phyloP scores from a whole-genome alignment of 106 monocot genomes.

The Phalaenopsis equestris region DNA sequence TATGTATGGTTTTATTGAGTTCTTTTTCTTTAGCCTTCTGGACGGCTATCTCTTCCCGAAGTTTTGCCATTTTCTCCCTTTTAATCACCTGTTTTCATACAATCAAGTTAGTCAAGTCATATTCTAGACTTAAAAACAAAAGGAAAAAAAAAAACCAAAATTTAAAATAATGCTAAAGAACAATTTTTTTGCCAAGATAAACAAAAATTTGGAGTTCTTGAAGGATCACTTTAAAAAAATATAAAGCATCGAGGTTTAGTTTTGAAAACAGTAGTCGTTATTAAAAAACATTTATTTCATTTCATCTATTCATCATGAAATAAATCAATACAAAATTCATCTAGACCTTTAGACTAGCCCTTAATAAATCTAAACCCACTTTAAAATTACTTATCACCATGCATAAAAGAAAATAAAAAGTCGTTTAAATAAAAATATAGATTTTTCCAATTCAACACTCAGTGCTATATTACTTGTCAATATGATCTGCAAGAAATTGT shows the following conservation, averaged over 20 bases:
- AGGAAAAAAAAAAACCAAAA: too few species aligned
- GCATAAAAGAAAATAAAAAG: neutral
- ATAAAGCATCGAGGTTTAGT: neutral
- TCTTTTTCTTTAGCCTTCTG: conserved; percentile 79
- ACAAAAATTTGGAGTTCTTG: neutral
- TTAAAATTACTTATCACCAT: neutral
- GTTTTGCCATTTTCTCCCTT: conserved; percentile 63
- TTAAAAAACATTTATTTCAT: conserved; percentile 2
- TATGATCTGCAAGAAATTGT: neutral
- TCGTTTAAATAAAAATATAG: neutral
- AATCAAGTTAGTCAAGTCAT: conserved; percentile 3
- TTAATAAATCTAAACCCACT: neutral
- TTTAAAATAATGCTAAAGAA: neutral
- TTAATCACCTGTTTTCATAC: conserved; percentile 31
- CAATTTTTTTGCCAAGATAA: neutral
- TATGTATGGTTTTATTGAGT: conserved; percentile 62
- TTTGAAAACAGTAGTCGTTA: too few species aligned
- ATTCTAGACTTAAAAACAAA: neutral
- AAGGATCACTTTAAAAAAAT: neutral
- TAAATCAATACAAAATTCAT: neutral
- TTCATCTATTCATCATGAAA: neutral
- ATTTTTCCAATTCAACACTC: neutral
- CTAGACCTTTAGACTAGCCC: neutral
- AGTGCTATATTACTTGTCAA: neutral
- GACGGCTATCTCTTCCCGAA: conserved; percentile 62